Base-by-base conservation (phyloP, 2,329 filamentous ascomycete genomes). In the Dryadomyces quercivorus region DNA sequence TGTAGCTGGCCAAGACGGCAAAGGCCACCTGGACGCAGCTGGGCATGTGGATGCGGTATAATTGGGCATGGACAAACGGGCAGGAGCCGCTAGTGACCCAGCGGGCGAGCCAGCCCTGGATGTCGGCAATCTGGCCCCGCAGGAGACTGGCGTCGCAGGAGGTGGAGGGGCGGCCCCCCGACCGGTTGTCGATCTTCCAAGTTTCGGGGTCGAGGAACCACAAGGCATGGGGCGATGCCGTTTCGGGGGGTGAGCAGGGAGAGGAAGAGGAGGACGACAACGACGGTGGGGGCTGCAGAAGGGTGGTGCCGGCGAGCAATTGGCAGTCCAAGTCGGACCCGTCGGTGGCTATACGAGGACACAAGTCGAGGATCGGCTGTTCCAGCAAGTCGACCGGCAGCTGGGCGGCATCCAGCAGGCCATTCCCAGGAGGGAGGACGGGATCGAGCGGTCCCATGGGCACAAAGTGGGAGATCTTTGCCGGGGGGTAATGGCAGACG, bases 11-110 rank as follows among this genome's bases (percentile, higher is more conserved):
- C 9, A 64, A 31, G 1, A 60, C 51, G 1, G 63, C 60, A 56
- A 62, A 67, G 13, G 67, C 66, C 44, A 66, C 61, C 51, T 66
- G 63, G 13, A 68, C 50, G 43, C 62, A 60, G 16, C 58, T 57
- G 1, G 65, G 64, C 34, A 64, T 61, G n/a, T 56, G 55, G 8
- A 50, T 50, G 2, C 47, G 50, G 58, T 69, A 70, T 10, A 69
- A 56, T 8, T 55, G 55, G 0, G 53, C 8, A 55, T 69, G 68
- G 10, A 69, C 64, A 48, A 69, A 65, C 1, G 66, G 61, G 36
- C 60, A 66, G 51, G 58, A 54, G 5, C 66, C 64, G 9, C 60
- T 63, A 1, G 54, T 52, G 22, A 60, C 58, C 66, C 67, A 70
- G 2, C 49, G 47, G 21, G 36, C 31, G 5, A 67, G 55, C 65